These are phyloP conservation scores for Hypsizygus ulmarius DNA, from an alignment of 1,284 basidiomycete species.

Conservation along the genomic window DNA sequence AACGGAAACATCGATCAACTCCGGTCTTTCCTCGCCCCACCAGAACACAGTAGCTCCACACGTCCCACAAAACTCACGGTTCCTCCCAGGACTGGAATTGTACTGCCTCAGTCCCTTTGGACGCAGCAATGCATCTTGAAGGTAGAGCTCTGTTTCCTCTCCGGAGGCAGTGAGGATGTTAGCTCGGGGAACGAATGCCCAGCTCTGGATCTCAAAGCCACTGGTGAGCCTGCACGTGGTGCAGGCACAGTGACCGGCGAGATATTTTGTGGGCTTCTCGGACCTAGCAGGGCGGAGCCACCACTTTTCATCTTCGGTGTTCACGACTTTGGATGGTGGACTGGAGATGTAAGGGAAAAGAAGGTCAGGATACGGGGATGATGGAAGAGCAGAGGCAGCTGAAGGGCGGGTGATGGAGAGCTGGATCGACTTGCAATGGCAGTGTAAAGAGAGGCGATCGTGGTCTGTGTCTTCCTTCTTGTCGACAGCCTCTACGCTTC, in stretches of 20 bases:
- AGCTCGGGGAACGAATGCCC: slow-evolving; percentile 29
- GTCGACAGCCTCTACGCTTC: not conserved
- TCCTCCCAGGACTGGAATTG: slow-evolving; percentile 26
- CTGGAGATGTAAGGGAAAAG: slow-evolving; percentile 23
- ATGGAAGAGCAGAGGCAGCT: slow-evolving; percentile 21
- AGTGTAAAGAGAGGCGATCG: slow-evolving; percentile 24
- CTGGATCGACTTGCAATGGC: slow-evolving; percentile 28
- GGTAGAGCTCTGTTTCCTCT: slow-evolving; percentile 18
- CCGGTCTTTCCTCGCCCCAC: slow-evolving; percentile 28
- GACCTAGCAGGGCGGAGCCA: slow-evolving; percentile 26
- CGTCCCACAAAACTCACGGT: slow-evolving; percentile 30
- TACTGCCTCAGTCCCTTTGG: slow-evolving; percentile 28
- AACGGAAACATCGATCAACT: slow-evolving; percentile 29
- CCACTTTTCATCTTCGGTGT: slow-evolving; percentile 32
- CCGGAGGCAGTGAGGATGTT: slow-evolving; percentile 26
- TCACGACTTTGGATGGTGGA: slow-evolving; percentile 22
- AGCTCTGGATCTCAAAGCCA: slow-evolving; percentile 31
- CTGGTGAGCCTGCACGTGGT: slow-evolving; percentile 28
- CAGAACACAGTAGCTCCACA: slow-evolving; percentile 35
- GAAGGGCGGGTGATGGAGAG: slow-evolving; percentile 31
- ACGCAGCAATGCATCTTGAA: slow-evolving; percentile 16
- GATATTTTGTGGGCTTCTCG: slow-evolving; percentile 25
- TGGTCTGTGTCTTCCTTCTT: not conserved
- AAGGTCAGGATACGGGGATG: slow-evolving; percentile 29
- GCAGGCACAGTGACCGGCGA: slow-evolving; percentile 34